Percentiles rank a stretch among this genome's conserved stretches.
These are phyloP conservation scores for Colletotrichum ledebouriae DNA, from an alignment of 2,329 filamentous ascomycete species.

Conservation along the genomic window DNA sequence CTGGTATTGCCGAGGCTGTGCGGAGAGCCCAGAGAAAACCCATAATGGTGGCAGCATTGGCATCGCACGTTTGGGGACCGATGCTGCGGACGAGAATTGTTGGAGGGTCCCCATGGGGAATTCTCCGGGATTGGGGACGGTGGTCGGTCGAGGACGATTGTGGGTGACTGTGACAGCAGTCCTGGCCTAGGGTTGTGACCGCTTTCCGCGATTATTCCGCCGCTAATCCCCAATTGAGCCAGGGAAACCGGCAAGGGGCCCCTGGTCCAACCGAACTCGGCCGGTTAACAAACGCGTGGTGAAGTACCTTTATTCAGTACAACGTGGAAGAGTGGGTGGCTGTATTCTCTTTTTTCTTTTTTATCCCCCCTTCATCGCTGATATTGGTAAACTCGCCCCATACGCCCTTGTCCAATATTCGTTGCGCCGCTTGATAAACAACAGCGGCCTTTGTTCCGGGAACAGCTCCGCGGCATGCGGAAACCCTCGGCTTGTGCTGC, in stretches of 20 bases:
- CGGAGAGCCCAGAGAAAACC: conserved; percentile 26
- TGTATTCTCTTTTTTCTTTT: background rate
- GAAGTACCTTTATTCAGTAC: background rate
- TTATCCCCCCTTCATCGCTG: background rate
- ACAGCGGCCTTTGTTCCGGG: conserved; percentile 34
- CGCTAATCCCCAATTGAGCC: conserved; percentile 29
- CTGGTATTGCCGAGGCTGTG: conserved; percentile 32
- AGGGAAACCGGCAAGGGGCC: conserved; percentile 14
- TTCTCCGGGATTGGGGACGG: conserved; percentile 20
- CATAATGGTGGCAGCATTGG: conserved; percentile 23
- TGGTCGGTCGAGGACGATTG: conserved; percentile 36
- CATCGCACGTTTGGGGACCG: conserved; percentile 30
- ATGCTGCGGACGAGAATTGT: conserved; percentile 10
- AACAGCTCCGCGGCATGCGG: conserved; percentile 34
- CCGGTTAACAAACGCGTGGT: conserved; percentile 33
- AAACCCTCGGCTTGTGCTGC: conserved; percentile 44
- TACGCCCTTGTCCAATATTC: background rate
- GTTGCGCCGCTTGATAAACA: background rate
- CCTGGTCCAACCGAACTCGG: conserved; percentile 21
- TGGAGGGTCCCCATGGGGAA: conserved; percentile 39
- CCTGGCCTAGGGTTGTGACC: conserved; percentile 1
- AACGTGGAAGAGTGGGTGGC: too few relatives aligned
- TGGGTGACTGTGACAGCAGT: too few relatives aligned
- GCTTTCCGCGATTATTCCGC: conserved; percentile 35
- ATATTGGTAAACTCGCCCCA: conserved; percentile 7